Percentiles rank a stretch among this genome's conserved stretches.
Evolutionary conservation across 2,329 filamentous ascomycete genomes (phyloP).

Genomic region (Trichoderma pleuroti): DNA sequence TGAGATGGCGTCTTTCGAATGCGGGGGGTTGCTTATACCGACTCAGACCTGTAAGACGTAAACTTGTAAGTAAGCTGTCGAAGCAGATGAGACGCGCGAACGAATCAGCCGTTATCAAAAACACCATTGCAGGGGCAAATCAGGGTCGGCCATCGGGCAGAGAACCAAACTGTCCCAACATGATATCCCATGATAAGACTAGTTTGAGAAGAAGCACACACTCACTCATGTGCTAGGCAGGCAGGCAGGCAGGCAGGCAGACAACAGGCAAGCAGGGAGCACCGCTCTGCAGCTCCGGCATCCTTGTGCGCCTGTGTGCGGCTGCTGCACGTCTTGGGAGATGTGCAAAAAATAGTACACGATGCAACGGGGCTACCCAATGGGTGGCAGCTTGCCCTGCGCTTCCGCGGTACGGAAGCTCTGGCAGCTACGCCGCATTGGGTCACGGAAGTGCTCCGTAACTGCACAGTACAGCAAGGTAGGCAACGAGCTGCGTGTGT

Average conservation of each 20-base stretch:
- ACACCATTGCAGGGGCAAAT: not conserved
- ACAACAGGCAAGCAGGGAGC: not conserved
- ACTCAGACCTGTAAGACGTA: not conserved
- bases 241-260: not conserved
- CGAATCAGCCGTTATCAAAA: not conserved
- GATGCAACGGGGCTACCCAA: not conserved
- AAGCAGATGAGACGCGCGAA: not conserved
- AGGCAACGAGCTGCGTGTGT: not conserved
- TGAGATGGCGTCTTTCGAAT: conserved; percentile 4
- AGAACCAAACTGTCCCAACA: not conserved
- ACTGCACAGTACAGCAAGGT: not conserved
- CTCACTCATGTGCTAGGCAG: not conserved
- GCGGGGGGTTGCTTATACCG: conserved; percentile 6
- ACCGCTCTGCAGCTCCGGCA: conserved; percentile 4
- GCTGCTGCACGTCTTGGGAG: conserved; percentile 12
- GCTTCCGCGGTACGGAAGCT: conserved; percentile 1
- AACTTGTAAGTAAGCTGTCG: not conserved
- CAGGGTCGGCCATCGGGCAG: not conserved
- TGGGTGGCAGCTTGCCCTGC: not conserved
- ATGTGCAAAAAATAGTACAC: conserved; percentile 16
- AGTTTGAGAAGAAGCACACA: not conserved
- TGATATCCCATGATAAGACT: conserved; percentile 6
- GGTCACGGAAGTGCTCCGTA: conserved; percentile 4
- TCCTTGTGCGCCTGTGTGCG: conserved; percentile 13
- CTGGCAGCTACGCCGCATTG: not conserved